These are phyloP conservation scores for Calonectria pseudoturangicola DNA, from an alignment of 2,329 filamentous ascomycete genomes.

Conservation along the genomic window DNA sequence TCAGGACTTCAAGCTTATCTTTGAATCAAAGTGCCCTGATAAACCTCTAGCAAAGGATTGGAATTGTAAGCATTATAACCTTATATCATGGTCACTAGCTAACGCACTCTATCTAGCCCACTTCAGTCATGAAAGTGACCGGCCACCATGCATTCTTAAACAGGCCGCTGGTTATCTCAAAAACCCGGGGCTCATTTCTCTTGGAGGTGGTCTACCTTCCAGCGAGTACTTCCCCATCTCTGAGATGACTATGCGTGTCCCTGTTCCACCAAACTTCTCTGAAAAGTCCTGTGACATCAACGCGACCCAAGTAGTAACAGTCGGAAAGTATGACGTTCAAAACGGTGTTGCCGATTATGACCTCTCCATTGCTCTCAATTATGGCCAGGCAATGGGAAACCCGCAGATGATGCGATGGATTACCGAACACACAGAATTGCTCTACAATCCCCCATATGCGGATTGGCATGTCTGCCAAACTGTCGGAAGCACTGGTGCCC, in stretches of 20 bases:
- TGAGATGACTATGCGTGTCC: conserved; percentile 5
- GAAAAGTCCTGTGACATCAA: neutral
- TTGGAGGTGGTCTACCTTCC: neutral
- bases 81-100: neutral
- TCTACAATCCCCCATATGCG: conserved; percentile 81
- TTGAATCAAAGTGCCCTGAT: neutral
- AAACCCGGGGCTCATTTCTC: conserved; percentile 14
- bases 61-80: neutral
- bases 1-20: neutral
- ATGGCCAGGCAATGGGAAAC: conserved; percentile 80
- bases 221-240: conserved; percentile 22
- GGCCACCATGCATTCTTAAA: conserved; percentile 14
- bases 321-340: conserved; percentile 2
- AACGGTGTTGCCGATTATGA: neutral
- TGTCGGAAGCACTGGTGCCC: conserved; percentile 78
- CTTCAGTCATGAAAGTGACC: conserved; percentile 12
- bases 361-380: conserved; percentile 71
- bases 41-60: conserved; percentile 16
- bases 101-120: neutral
- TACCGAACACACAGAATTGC: conserved; percentile 84
- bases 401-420: conserved; percentile 82
- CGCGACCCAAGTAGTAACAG: neutral
- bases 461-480: conserved; percentile 82
- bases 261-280: neutral
- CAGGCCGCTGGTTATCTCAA: conserved; percentile 14